Evolutionary conservation across 2,329 filamentous ascomycete species (phyloP).

Genomic region (Sclerotinia sclerotiorum): DNA sequence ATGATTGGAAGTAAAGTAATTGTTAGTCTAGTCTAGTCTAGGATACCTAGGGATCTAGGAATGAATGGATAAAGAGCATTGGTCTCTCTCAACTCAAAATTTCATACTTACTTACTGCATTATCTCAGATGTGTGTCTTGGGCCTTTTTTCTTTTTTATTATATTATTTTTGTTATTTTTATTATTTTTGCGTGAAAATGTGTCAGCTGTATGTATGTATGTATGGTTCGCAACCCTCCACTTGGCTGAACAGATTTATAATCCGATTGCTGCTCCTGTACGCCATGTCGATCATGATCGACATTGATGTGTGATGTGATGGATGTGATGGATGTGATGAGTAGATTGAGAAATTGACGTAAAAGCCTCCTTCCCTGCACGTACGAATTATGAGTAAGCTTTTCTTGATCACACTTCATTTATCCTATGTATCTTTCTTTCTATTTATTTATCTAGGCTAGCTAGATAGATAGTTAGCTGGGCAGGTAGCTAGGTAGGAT

Average conservation of each 20-base stretch:
- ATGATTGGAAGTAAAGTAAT: constrained; percentile 2
- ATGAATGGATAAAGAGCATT: constrained; percentile 9
- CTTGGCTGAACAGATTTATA: background rate
- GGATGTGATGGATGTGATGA: too few species aligned
- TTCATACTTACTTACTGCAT: background rate
- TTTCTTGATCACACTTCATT: background rate
- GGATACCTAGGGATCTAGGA: background rate
- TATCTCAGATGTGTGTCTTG: background rate
- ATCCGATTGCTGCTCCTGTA: background rate
- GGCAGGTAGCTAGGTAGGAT: background rate
- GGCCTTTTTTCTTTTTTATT: background rate
- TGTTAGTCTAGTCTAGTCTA: constrained; percentile 1
- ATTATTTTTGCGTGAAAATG: background rate
- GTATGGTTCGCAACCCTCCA: background rate
- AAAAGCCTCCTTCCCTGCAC: background rate
- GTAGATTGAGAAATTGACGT: background rate
- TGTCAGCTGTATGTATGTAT: background rate
- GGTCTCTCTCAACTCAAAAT: constrained; percentile 1
- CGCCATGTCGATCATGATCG: constrained; percentile 10
- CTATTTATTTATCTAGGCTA: too few species aligned
- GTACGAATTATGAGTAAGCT: background rate
- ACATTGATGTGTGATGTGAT: constrained; percentile 1
- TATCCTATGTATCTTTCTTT: background rate
- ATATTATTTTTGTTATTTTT: background rate
- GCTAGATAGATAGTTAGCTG: too few species aligned